Conservation (phyloP, 768 basidiomycete genomes). For the Lentinula lateritia region DNA sequence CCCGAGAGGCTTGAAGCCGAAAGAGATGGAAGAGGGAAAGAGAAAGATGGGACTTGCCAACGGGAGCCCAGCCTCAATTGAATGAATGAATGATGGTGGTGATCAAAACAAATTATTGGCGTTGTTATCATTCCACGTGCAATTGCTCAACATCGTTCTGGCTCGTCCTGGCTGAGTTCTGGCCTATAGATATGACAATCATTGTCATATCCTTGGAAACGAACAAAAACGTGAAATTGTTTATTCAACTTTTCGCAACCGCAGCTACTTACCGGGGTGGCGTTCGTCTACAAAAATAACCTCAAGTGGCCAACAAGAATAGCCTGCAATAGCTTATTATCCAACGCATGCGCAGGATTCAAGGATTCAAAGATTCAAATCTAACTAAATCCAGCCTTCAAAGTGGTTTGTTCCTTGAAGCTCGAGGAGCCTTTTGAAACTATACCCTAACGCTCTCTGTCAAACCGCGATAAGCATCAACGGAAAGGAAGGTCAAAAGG, state of each 20-base stretch:
- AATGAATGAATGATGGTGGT: constrained; percentile 3
- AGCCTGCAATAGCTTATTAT: too few species aligned
- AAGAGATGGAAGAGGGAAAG: constrained; percentile 22
- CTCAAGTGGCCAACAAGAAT: neutral
- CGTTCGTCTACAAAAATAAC: neutral
- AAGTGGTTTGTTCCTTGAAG: too few species aligned
- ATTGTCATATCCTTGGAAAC: neutral
- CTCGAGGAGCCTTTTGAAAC: too few species aligned
- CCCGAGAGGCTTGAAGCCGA: constrained; percentile 15
- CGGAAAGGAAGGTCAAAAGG: too few species aligned
- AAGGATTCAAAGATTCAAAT: too few species aligned
- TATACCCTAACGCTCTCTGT: too few species aligned
- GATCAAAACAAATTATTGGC: neutral
- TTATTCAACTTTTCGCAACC: neutral
- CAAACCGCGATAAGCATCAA: too few species aligned
- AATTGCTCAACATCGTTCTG: neutral
- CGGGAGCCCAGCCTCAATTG: neutral
- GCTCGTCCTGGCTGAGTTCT: neutral
- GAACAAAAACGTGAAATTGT: neutral
- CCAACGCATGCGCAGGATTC: too few species aligned
- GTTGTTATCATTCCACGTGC: neutral
- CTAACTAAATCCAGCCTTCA: too few species aligned
- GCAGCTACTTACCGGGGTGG: neutral
- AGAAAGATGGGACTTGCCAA: constrained; percentile 16
- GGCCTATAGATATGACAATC: neutral